Conservation (phyloP, 1,284 basidiomycete species). For the Cryptococcus amylolentus region DNA sequence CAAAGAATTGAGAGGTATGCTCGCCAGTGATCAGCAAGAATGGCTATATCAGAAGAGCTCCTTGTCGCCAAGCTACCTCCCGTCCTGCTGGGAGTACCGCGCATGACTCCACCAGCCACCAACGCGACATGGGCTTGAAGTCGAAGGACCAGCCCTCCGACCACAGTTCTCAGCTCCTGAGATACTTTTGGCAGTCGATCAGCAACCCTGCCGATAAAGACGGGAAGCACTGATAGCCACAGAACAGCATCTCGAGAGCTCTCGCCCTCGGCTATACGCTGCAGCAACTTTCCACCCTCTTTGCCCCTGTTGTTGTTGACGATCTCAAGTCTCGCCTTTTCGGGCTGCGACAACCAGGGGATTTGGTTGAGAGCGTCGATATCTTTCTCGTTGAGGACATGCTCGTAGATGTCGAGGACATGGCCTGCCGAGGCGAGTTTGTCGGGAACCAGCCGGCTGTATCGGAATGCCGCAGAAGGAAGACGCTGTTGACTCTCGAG, state of each 20-base stretch:
- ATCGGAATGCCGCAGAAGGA: slow-evolving; percentile 44
- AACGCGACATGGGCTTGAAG: slow-evolving; percentile 48
- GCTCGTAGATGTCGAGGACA: slow-evolving; percentile 36
- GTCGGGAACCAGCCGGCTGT: slow-evolving; percentile 32
- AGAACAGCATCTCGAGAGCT: slow-evolving; percentile 47
- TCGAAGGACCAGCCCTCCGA: slow-evolving; percentile 46
- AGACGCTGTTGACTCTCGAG: slow-evolving; percentile 33
- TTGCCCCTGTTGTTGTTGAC: slow-evolving; percentile 10
- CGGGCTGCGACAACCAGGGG: slow-evolving; percentile 35
- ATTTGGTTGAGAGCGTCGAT: slow-evolving; percentile 32
- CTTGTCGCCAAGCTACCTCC: slow-evolving; percentile 4
- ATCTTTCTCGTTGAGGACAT: slow-evolving; percentile 31
- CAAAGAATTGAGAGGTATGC: slow-evolving; percentile 79
- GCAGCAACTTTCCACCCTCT: slow-evolving; percentile 26
- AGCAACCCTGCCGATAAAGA: slow-evolving; percentile 43
- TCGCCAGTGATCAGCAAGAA: slow-evolving; percentile 79
- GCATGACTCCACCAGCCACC: slow-evolving; percentile 35
- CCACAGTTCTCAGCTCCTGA: slow-evolving; percentile 44
- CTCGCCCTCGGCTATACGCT: slow-evolving; percentile 49
- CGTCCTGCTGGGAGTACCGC: slow-evolving; percentile 13
- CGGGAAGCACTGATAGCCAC: slow-evolving; percentile 50
- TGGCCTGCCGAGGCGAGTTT: slow-evolving; percentile 19
- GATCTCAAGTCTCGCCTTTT: slow-evolving; percentile 35
- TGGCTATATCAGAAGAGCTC: slow-evolving; percentile 57
- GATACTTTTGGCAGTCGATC: slow-evolving; percentile 46